Evolutionary conservation across 306 rosid species (phyloP).

Genomic region (Nissolia schottii): DNA sequence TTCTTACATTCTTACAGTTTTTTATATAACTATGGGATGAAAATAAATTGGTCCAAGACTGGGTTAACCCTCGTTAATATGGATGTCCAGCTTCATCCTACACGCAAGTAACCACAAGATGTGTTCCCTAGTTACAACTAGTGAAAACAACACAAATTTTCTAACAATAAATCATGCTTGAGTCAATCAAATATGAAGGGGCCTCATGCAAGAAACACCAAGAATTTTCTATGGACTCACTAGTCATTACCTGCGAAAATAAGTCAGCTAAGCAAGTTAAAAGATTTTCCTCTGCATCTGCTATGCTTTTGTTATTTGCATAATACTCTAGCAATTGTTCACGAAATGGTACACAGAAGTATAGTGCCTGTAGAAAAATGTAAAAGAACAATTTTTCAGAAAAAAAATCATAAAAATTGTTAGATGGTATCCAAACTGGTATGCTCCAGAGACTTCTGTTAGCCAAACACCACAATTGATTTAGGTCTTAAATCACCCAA

Average conservation of each 20-base stretch:
- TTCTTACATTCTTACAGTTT: background rate
- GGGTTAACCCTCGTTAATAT: background rate
- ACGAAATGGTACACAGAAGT: constrained; percentile 92
- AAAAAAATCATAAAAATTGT: background rate
- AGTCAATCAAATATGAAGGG: background rate
- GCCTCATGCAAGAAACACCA: background rate
- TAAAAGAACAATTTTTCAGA: background rate
- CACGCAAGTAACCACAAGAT: background rate
- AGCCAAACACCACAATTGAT: background rate
- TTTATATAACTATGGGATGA: background rate
- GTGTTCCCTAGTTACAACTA: background rate
- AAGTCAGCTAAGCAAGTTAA: constrained; percentile 87
- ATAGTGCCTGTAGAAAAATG: constrained; percentile 59
- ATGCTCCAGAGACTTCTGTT: background rate
- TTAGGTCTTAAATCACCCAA: background rate
- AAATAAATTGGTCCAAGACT: background rate
- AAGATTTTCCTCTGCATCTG: constrained; percentile 77
- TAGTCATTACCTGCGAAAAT: constrained; percentile 74
- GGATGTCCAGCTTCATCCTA: background rate
- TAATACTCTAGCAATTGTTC: constrained; percentile 76
- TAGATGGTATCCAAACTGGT: background rate
- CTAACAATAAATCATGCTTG: background rate
- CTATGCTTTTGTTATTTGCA: constrained; percentile 51
- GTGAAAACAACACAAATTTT: background rate
- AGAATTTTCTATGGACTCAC: background rate